Conservation (phyloP, 768 basidiomycete species). For the Lactarius sp. region DNA sequence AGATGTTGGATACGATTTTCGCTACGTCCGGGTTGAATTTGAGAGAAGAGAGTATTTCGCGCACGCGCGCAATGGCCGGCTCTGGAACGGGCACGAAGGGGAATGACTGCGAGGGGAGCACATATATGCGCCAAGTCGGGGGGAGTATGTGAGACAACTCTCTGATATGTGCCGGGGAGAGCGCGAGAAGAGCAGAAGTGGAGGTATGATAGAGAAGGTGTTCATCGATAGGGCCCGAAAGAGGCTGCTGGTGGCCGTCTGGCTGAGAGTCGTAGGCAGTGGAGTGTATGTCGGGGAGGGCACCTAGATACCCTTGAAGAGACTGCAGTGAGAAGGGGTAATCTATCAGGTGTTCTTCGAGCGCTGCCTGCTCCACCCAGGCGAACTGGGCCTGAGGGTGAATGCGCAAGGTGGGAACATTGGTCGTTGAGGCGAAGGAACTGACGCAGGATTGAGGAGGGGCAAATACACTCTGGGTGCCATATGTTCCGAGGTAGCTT, state of each 20-base stretch:
- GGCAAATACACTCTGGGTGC: conserved; percentile 48
- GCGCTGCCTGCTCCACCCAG: conserved; percentile 42
- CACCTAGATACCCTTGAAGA: conserved; percentile 12
- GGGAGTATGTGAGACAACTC: conserved; percentile 63
- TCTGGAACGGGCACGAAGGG: conserved; percentile 53
- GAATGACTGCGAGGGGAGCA: conserved; percentile 49
- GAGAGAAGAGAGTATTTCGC: conserved; percentile 50
- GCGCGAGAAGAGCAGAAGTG: conserved; percentile 47
- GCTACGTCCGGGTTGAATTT: conserved; percentile 69
- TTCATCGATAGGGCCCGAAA: conserved; percentile 24
- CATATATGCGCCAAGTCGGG: conserved; percentile 63
- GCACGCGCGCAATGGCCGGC: conserved; percentile 49
- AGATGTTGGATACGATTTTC: conserved; percentile 62
- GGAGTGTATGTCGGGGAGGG: conserved; percentile 18
- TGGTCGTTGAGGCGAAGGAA: background rate
- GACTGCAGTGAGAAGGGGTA: conserved; percentile 11
- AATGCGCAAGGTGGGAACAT: conserved; percentile 21
- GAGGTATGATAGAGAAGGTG: conserved; percentile 41
- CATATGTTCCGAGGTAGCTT: conserved; percentile 54
- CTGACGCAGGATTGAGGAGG: conserved; percentile 40
- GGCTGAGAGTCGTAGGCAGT: conserved; percentile 1
- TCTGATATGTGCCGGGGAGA: conserved; percentile 39
- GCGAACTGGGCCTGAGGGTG: conserved; percentile 30
- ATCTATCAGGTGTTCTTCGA: conserved; percentile 37
- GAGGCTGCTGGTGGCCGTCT: conserved; percentile 14